These are phyloP conservation scores for Coccomyxa subellipsoidea DNA, from an alignment of 163 green algal species.

Conservation along the genomic window DNA sequence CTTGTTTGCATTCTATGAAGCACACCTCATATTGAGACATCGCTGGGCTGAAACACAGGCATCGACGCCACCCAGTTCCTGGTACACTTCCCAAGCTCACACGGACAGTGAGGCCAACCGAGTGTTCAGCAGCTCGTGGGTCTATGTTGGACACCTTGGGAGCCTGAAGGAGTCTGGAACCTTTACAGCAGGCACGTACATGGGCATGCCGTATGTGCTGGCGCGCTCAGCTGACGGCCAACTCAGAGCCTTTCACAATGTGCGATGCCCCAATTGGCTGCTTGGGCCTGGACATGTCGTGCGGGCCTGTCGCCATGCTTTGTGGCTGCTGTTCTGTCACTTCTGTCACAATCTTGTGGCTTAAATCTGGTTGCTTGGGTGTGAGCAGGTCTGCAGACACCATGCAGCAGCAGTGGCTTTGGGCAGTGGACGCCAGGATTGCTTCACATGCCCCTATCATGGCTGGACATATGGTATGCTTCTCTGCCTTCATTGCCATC, in stretches of 20 bases:
- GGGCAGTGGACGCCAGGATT: constrained; percentile 20
- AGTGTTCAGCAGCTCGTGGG: background rate
- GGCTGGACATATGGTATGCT: constrained; percentile 47
- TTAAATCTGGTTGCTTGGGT: background rate
- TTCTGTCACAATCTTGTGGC: background rate
- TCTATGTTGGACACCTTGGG: background rate
- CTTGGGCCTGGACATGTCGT: background rate
- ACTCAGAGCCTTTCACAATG: constrained; percentile 2
- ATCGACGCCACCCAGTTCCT: background rate
- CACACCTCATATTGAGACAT: background rate
- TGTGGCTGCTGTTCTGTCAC: background rate
- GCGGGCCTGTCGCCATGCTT: too few relatives aligned
- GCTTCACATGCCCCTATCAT: constrained; percentile 56
- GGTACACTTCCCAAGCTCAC: background rate
- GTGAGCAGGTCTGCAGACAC: constrained; percentile 51
- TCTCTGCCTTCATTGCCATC: background rate
- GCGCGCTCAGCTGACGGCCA: background rate
- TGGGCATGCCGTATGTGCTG: background rate
- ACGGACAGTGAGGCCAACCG: background rate
- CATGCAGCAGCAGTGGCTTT: constrained; percentile 47
- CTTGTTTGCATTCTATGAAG: background rate
- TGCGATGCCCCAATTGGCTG: background rate
- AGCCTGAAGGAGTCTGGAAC: background rate
- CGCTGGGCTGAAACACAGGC: background rate
- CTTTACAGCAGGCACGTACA: background rate